A percentile compares a stretch with the other conserved stretches of the same genome.
Conservation (phyloP, 345 rosid species). For the Microcos paniculata region DNA sequence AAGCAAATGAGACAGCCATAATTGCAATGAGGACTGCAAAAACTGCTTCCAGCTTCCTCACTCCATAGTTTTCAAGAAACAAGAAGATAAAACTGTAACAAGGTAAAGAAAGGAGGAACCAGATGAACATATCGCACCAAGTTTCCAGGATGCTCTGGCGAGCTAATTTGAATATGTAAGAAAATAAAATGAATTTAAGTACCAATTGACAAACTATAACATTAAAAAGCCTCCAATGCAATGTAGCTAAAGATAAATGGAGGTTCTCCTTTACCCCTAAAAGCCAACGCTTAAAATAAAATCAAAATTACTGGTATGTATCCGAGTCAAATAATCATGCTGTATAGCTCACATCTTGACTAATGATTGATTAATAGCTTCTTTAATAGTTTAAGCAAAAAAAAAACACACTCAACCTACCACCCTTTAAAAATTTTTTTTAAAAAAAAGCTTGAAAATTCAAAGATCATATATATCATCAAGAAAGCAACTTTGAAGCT, state of each 20-base stretch:
- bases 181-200: not conserved
- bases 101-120: constrained; percentile 11
- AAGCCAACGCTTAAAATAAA: no score
- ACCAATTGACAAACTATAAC: not conserved
- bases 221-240: not conserved
- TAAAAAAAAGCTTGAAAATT: not conserved
- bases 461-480: not conserved
- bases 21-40: constrained; percentile 80
- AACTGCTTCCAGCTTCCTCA: constrained; percentile 87
- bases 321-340: not conserved
- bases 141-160: not conserved
- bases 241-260: not conserved
- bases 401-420: not conserved
- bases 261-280: not conserved
- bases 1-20: constrained; percentile 85
- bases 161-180: not conserved
- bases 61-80: constrained; percentile 91
- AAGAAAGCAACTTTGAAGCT: not conserved
- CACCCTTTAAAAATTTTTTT: not conserved
- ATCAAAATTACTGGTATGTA: not conserved
- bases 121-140: not conserved
- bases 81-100: constrained; percentile 78
- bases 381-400: not conserved
- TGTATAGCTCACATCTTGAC: not conserved
- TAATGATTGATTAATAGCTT: not conserved